These are phyloP conservation scores for Pythium pyrilobum DNA, from an alignment of 352 stramenopile species.

Conservation along the genomic window DNA sequence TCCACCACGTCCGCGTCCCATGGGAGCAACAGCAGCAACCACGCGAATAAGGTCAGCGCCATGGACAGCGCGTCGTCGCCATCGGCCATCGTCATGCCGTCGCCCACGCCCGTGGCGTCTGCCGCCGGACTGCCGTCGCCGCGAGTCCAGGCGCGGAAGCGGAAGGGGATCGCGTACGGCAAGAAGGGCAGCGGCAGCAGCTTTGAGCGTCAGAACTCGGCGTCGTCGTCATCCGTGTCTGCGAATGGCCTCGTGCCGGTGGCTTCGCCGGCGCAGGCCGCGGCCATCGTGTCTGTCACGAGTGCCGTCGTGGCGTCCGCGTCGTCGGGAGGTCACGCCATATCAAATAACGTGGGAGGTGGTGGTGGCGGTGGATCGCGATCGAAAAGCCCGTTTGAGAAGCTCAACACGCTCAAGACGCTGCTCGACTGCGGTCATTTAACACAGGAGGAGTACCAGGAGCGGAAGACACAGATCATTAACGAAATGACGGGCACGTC, in stretches of 20 bases:
- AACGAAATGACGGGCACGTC: constrained; percentile 84
- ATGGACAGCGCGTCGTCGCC: background rate
- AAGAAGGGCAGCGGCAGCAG: constrained; percentile 12
- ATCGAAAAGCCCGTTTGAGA: constrained; percentile 65
- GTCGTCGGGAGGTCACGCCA: background rate
- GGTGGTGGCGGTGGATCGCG: background rate
- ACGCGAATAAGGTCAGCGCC: background rate
- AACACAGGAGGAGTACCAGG: constrained; percentile 72
- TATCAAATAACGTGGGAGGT: background rate
- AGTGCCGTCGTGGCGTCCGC: background rate
- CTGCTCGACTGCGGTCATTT: constrained; percentile 74
- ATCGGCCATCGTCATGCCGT: background rate
- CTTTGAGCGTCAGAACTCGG: constrained; percentile 1
- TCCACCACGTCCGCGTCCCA: background rate
- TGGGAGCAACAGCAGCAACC: background rate
- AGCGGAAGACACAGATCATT: constrained; percentile 84
- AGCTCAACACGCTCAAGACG: constrained; percentile 83
- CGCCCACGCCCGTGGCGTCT: constrained; percentile 1
- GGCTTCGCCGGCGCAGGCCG: too few relatives aligned
- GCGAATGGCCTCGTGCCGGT: background rate
- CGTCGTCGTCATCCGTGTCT: background rate
- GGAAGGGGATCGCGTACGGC: constrained; percentile 11
- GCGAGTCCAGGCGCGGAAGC: background rate
- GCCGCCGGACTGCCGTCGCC: constrained; percentile 4
- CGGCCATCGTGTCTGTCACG: too few relatives aligned